Evolutionary conservation across 345 rosid species (phyloP), one percentile per base, ranked within the genome.

Genomic region (Gynandropsis gynandra): DNA sequence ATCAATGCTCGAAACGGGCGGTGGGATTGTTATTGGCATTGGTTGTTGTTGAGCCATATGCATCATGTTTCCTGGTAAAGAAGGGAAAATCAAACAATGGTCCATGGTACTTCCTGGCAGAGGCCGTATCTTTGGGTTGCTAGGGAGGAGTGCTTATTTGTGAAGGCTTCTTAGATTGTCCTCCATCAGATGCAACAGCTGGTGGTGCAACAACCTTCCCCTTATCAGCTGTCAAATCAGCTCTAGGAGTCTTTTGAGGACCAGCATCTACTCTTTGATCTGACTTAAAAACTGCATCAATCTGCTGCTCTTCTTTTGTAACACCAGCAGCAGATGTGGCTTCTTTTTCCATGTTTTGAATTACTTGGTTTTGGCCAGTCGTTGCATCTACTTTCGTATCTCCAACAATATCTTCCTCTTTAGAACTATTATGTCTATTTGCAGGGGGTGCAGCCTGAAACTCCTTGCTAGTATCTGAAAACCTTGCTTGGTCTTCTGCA

Each of bases 61-160:
- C 75, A 54, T 93, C 97, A 60, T 83, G 84, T 54, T 88, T 93
- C 71, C 99, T 88, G 34, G 99, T 88, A 69, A 93, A 93, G 62
- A 83, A 85, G 39, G 99, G 92, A 66, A 93, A 93, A 81, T 93
- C 99, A 81, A 93, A 88, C 24, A 93, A 69, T 7, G 97, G 99
- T 36, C 99, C 99, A 50, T 93, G 95, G 74, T 93, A 93, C 69
- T 85, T 93, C 73, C 99, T 72, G 44, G 83, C 99, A 71, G 81
- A 69, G 50, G 86, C 77, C 44, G 62, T 49, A 74, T 88, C 97
- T 72, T 81, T 93, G 42, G 82, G 68, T 69, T 71, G 85, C 69
- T 74, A 83, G 33, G 87, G 44, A 38, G 62, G 29, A 31, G 89
- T 39, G 61, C 70, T 76, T 27, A 65, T 68, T 76, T 74, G 89